Evolutionary conservation across 768 basidiomycete species (phyloP).

Genomic region (Exsudoporus frostii): DNA sequence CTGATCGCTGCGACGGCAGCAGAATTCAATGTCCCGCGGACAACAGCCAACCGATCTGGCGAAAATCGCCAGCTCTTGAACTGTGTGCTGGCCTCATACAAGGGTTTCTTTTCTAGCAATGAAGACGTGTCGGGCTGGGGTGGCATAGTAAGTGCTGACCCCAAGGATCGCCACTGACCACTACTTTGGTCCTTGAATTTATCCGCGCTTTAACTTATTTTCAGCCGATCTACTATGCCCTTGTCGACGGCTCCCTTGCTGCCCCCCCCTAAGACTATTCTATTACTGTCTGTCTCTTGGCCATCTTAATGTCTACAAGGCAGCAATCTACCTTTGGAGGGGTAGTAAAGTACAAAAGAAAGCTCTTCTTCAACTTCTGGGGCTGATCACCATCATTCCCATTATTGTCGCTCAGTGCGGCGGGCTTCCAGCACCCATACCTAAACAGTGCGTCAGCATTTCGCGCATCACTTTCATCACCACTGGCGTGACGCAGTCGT

Average conservation of each 20-base stretch:
- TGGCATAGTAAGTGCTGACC: neutral
- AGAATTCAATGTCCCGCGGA: conserved; percentile 66
- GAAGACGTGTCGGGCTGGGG: neutral
- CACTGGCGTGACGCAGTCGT: conserved; percentile 38
- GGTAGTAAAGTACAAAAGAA: conserved; percentile 57
- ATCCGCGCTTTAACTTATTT: no score
- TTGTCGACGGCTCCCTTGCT: no score
- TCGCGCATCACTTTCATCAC: conserved; percentile 36
- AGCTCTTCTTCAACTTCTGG: conserved; percentile 53
- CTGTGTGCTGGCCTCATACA: conserved; percentile 80
- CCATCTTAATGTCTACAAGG: no score
- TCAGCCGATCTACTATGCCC: no score
- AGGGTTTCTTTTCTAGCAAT: conserved; percentile 30
- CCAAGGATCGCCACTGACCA: no score
- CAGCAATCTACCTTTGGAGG: conserved; percentile 49
- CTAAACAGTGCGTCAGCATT: neutral
- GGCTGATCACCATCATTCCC: conserved; percentile 42
- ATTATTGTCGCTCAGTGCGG: conserved; percentile 47
- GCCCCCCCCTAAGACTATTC: no score
- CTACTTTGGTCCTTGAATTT: no score
- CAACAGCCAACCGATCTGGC: conserved; percentile 52
- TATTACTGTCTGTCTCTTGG: no score
- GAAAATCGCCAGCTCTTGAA: conserved; percentile 91
- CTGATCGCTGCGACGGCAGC: conserved; percentile 77
- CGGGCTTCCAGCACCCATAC: neutral